Percentiles rank a stretch among this genome's conserved stretches.
These are phyloP conservation scores for Gymnopilus dilepis DNA, from an alignment of 768 basidiomycete species.

Conservation along the genomic window DNA sequence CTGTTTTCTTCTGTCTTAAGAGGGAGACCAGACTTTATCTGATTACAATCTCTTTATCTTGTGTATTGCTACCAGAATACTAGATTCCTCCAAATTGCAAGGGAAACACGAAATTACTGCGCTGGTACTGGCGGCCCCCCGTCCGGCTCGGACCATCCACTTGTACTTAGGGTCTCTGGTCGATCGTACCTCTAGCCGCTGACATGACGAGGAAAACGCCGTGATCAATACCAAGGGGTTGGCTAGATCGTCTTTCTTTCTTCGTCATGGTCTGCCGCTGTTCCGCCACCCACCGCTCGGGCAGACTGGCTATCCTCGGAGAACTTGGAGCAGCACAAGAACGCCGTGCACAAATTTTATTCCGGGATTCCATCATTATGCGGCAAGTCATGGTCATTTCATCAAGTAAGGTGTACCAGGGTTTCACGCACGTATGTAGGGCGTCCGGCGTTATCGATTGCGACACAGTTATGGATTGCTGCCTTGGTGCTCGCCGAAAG, in stretches of 20 bases:
- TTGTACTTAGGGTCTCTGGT: constrained; percentile 7
- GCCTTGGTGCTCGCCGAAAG: neutral
- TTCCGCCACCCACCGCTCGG: neutral
- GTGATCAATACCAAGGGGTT: constrained; percentile 3
- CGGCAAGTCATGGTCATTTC: neutral
- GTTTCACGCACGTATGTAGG: neutral
- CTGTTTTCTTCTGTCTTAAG: constrained; percentile 18
- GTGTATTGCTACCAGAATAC: constrained; percentile 34
- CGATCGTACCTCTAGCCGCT: constrained; percentile 1
- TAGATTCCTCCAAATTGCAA: constrained; percentile 26
- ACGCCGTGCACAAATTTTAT: neutral
- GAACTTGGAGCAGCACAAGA: neutral
- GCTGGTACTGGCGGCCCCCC: neutral
- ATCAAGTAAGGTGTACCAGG: neutral
- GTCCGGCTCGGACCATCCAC: constrained; percentile 3
- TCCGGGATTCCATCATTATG: constrained; percentile 1
- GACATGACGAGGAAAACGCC: constrained; percentile 2
- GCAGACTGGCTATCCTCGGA: neutral
- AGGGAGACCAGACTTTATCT: constrained; percentile 21
- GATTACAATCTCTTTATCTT: constrained; percentile 30
- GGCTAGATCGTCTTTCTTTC: constrained; percentile 1
- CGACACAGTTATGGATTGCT: neutral
- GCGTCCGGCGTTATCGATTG: neutral
- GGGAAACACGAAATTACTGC: neutral
- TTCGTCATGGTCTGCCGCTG: neutral